Conservation (phyloP, 139 green algal species). For the Nannochloris sp. region DNA sequence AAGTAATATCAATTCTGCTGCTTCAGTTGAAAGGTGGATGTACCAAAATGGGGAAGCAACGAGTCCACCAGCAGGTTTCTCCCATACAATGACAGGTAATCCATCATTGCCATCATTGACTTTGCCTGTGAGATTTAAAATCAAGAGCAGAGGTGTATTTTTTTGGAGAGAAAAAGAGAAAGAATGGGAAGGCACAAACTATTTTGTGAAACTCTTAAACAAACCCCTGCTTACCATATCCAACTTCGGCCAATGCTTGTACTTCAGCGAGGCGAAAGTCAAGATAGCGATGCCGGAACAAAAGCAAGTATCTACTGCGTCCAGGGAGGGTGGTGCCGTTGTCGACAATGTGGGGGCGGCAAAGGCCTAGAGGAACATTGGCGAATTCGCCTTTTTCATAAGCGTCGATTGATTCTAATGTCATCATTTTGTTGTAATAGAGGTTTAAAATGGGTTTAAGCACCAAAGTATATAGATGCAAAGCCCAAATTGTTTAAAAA, state of each 20-base stretch:
- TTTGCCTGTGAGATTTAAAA: not conserved
- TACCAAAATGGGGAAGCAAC: constrained; percentile 53
- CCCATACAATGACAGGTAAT: constrained; percentile 20
- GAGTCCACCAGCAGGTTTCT: not conserved
- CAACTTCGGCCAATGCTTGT: constrained; percentile 37
- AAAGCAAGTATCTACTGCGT: constrained; percentile 25
- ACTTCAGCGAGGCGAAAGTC: constrained; percentile 65
- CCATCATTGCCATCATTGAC: not conserved
- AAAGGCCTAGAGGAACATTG: too few relatives aligned
- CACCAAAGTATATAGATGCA: too few relatives aligned
- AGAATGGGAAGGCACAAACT: too few relatives aligned
- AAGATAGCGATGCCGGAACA: constrained; percentile 62
- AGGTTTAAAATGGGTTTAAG: too few relatives aligned
- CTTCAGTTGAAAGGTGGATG: constrained; percentile 38
- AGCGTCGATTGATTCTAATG: too few relatives aligned
- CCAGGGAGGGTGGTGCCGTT: not conserved
- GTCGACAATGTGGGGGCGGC: not conserved
- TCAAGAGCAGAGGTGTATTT: too few relatives aligned
- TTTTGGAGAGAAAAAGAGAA: too few relatives aligned
- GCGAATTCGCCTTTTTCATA: too few relatives aligned
- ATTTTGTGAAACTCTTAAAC: too few relatives aligned
- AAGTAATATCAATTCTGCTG: constrained; percentile 16
- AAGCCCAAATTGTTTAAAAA: too few relatives aligned
- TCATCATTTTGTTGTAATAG: too few relatives aligned
- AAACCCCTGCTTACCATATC: not conserved